Conservation (phyloP, 2,329 filamentous ascomycete species). For the Corinectria fuckeliana region DNA sequence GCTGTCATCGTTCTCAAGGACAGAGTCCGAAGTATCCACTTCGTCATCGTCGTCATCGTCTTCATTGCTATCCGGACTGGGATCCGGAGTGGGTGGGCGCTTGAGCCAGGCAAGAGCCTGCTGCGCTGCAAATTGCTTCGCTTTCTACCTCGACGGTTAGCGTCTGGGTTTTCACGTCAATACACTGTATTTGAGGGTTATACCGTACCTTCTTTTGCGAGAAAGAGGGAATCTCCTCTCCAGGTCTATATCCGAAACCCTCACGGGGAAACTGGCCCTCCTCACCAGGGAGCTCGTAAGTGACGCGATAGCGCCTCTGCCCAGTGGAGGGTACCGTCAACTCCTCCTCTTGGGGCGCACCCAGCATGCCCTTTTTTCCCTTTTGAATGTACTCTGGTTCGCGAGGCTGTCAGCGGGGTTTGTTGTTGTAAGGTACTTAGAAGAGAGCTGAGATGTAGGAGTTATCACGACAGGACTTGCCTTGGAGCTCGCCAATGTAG, state of each 20-base stretch:
- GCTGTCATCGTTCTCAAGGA: neutral
- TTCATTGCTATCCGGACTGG: neutral
- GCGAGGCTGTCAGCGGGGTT: neutral
- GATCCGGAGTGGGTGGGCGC: neutral
- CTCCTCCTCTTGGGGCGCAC: constrained; percentile 10
- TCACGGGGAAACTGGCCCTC: constrained; percentile 34
- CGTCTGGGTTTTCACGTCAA: no score
- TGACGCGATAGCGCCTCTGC: constrained; percentile 32
- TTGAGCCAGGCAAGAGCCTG: constrained; percentile 52
- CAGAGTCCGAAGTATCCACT: neutral
- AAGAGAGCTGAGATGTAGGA: no score
- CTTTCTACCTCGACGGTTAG: constrained; percentile 40
- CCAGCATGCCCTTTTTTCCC: neutral
- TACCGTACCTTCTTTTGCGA: constrained; percentile 52
- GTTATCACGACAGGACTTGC: constrained; percentile 31
- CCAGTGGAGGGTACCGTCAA: neutral
- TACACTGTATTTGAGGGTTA: neutral
- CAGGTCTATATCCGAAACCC: constrained; percentile 45
- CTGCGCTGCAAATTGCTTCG: constrained; percentile 60
- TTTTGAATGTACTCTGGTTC: constrained; percentile 25
- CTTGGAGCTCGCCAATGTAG: constrained; percentile 40
- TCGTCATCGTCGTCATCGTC: neutral
- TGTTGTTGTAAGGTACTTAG: no score
- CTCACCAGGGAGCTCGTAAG: constrained; percentile 33
- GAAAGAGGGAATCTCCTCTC: constrained; percentile 46